phyloP scores from a whole-genome alignment of 805 yeast species.

The Metschnikowia lachancei region DNA sequence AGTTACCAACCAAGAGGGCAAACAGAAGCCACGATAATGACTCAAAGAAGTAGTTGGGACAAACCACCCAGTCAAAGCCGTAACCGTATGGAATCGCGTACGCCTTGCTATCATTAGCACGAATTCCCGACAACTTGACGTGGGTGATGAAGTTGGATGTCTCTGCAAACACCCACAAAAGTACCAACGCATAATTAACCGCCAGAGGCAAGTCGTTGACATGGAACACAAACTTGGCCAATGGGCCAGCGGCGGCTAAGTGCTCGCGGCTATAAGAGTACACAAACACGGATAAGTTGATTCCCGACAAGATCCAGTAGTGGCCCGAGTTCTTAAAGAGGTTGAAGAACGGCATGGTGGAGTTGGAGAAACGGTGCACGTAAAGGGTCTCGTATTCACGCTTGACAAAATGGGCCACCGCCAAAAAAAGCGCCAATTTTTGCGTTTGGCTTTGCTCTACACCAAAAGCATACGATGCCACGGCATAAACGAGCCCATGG shows the following conservation, averaged over 20 bases:
- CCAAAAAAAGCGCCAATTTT: conserved; percentile 50
- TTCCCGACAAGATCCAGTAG: conserved; percentile 91
- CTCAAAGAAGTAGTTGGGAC: conserved; percentile 95
- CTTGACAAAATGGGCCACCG: conserved; percentile 75
- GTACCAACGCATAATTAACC: conserved; percentile 34
- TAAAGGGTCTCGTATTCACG: conserved; percentile 85
- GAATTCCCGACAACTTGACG: conserved; percentile 55
- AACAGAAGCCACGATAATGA: conserved; percentile 68
- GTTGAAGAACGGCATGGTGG: conserved; percentile 90
- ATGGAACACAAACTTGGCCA: conserved; percentile 39
- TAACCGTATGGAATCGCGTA: conserved; percentile 80
- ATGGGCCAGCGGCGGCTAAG: conserved; percentile 17
- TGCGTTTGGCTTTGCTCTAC: conserved; percentile 47
- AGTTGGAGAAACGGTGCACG: conserved; percentile 80
- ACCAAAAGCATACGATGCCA: conserved; percentile 11
- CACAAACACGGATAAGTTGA: conserved; percentile 46
- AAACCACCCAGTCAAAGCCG: conserved; percentile 75
- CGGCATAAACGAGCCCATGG: conserved; percentile 64
- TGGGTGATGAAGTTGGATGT: conserved; percentile 73
- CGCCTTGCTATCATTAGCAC: conserved; percentile 51
- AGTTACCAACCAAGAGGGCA: conserved; percentile 70
- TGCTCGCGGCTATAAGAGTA: conserved; percentile 29
- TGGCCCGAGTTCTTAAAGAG: conserved; percentile 86
- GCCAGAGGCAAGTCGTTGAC: conserved; percentile 40
- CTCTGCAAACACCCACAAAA: conserved; percentile 59